Evolutionary conservation across 208 protist species (phyloP).

Genomic region (Leishmania tropica): DNA sequence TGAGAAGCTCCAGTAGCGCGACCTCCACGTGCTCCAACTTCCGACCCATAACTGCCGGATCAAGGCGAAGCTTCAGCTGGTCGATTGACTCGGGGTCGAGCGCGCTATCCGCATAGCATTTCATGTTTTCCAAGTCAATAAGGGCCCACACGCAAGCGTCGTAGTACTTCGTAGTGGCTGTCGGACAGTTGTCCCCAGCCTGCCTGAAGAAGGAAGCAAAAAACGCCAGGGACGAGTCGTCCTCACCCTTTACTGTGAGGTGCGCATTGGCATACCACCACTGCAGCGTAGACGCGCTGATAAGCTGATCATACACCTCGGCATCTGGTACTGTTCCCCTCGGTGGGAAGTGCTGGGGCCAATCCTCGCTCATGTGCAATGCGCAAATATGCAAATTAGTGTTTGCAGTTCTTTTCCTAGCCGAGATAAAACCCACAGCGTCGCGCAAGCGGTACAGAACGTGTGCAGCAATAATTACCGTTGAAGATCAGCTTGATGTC

Average conservation of each 20-base stretch:
- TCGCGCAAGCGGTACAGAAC: background rate
- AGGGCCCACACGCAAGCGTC: slow-evolving; percentile 65
- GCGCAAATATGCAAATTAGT: background rate
- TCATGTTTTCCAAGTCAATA: slow-evolving; percentile 39
- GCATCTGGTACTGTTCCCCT: slow-evolving; percentile 23
- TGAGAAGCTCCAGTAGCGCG: slow-evolving; percentile 39
- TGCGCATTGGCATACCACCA: slow-evolving; percentile 68
- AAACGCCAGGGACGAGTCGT: slow-evolving; percentile 37
- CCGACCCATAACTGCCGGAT: slow-evolving; percentile 20
- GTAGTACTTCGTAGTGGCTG: slow-evolving; percentile 16
- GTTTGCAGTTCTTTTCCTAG: background rate
- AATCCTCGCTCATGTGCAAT: slow-evolving; percentile 3
- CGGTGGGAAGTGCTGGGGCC: slow-evolving; percentile 26
- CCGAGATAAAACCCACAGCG: background rate
- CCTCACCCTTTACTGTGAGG: slow-evolving; percentile 27
- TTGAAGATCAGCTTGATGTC: background rate
- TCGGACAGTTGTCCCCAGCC: slow-evolving; percentile 28
- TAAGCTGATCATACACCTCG: slow-evolving; percentile 28
- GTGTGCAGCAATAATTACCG: background rate
- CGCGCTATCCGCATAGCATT: slow-evolving; percentile 58
- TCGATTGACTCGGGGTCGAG: slow-evolving; percentile 38
- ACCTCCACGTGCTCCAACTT: slow-evolving; percentile 19
- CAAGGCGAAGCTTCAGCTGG: slow-evolving; percentile 29
- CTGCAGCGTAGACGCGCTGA: slow-evolving; percentile 31
- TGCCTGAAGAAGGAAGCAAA: slow-evolving; percentile 59